Base-by-base conservation (phyloP, 768 basidiomycete species). In the Rhizopogon roseolus region DNA sequence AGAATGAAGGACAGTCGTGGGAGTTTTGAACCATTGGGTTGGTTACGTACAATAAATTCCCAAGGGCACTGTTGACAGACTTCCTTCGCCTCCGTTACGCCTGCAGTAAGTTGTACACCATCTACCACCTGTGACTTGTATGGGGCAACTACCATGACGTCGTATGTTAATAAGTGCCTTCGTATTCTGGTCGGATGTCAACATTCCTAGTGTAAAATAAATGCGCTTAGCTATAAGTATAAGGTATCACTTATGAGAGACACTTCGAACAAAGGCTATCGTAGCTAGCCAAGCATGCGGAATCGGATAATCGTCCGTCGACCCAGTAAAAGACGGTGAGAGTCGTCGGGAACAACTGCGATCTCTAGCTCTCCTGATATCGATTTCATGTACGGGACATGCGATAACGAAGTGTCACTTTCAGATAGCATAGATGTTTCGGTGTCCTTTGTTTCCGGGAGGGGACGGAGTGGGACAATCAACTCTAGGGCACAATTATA, bases 361-460 rank as follows among this genome's bases (percentile, higher is more conserved):
- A 82, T 68, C 59, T 84, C 80, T 37, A 85, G 63, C 62, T 85
- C 81, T n/a, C 81, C 82, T 22, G 71, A 66, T 71, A 84, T 76
- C 32, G 58, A 60, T 61, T 77, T 76, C 51, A 55, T 50, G 38
- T 69, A 52, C 29, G 64, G 65, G 7, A 64, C 54, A 11, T 50
- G n/a, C 0, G 55, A 25, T 8, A 41, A 5, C 6, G 32, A 41
- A 13, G 6, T 28, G 28, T n/a, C 36, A n/a, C 13, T 14, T n/a
- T 49, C 27, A 2, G 32, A 13, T 13, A 28, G 25, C 4, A 11
- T 39, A 38, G 43, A n/a, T 8, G n/a, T 6, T 32, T 11, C 7
- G 3, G 19, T 28, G 28, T 28, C 9, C 19, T 10, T 19, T n/a
- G 8, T n/a, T 19, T 32, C 32, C 25, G 36, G 37, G 44, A 57